Evolutionary conservation across 2,329 filamentous ascomycete species (phyloP).

Genomic region (Plectosphaerella sp.): DNA sequence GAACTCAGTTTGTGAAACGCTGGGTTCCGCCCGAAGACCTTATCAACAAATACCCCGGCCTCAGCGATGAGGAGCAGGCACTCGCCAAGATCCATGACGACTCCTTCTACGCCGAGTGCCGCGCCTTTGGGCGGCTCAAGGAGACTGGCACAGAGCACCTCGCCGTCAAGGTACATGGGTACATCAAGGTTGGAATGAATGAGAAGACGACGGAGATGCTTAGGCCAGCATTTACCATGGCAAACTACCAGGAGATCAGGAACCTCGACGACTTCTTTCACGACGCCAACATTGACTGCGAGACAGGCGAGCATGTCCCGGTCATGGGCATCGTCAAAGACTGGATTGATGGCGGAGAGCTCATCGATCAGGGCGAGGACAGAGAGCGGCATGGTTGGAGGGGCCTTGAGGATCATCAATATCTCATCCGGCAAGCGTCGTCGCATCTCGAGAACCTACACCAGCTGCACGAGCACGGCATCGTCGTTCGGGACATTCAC

Average conservation of each 20-base stretch:
- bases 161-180: neutral
- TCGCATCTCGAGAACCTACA: neutral
- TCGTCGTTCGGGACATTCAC: neutral
- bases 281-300: neutral
- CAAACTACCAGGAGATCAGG: neutral
- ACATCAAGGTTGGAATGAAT: neutral
- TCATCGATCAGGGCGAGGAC: too few species aligned
- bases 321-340: neutral
- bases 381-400: too few species aligned
- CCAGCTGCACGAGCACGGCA: neutral
- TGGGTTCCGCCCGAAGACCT: too few species aligned
- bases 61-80: neutral
- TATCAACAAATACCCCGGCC: neutral
- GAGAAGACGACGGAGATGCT: neutral
- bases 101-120: conserved; percentile 2
- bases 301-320: neutral
- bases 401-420: too few species aligned
- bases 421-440: neutral
- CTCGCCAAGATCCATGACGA: neutral
- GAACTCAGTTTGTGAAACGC: too few species aligned
- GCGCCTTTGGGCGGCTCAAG: neutral
- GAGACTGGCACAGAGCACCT: neutral
- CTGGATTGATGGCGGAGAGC: neutral
- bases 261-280: neutral
- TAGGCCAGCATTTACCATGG: neutral